A percentile compares a stretch with the other conserved stretches of the same genome.
Evolutionary conservation across 768 basidiomycete species (phyloP).

Genomic region (Phlegmacium glaucopus): DNA sequence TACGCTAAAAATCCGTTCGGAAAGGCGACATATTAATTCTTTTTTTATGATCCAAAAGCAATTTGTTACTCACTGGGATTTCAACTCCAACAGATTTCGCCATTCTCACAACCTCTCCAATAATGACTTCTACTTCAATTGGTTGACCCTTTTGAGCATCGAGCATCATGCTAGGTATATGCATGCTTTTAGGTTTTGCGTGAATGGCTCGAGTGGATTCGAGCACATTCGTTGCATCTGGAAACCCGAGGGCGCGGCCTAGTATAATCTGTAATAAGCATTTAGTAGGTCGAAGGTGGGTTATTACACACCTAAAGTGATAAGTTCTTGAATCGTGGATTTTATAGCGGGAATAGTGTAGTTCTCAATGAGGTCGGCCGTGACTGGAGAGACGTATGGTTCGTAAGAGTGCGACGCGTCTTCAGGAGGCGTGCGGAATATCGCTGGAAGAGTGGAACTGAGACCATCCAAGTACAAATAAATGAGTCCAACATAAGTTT

Average conservation of each 20-base stretch:
- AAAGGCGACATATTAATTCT: no score
- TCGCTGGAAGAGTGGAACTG: constrained; percentile 39
- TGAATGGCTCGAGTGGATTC: constrained; percentile 37
- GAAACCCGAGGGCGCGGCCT: constrained; percentile 47
- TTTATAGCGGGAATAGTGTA: constrained; percentile 34
- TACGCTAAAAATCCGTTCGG: constrained; percentile 35
- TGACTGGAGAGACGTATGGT: constrained; percentile 25
- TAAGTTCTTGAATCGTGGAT: constrained; percentile 37
- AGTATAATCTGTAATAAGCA: not conserved
- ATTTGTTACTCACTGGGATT: constrained; percentile 42
- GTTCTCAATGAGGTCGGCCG: constrained; percentile 28
- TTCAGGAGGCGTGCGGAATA: constrained; percentile 8
- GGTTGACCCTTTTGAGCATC: constrained; percentile 52
- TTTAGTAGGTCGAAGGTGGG: not conserved
- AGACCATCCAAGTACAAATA: constrained; percentile 1
- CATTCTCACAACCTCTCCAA: constrained; percentile 59
- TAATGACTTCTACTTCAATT: constrained; percentile 64
- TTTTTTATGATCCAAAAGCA: no score
- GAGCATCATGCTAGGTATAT: constrained; percentile 61
- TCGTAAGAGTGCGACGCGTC: constrained; percentile 4
- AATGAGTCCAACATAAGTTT: not conserved
- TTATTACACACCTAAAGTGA: constrained; percentile 25
- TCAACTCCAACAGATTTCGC: constrained; percentile 41
- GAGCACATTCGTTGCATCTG: constrained; percentile 37
- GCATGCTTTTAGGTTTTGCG: constrained; percentile 36